Conservation (phyloP, 441 rosid species). For the Rhodomyrtus psidioides region DNA sequence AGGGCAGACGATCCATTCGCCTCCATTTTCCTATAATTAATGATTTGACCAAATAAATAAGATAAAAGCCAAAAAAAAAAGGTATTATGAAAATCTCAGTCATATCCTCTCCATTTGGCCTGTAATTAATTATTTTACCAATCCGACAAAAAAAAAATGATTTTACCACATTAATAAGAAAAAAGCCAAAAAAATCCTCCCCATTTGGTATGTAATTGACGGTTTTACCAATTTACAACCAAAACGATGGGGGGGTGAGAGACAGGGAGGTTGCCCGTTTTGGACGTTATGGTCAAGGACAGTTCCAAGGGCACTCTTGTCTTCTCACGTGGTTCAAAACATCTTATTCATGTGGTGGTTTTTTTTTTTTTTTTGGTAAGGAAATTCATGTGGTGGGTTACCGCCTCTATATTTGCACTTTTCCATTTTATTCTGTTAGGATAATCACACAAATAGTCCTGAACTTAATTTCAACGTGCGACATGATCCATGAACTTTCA, state of each 20-base stretch:
- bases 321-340: background rate
- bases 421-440: background rate
- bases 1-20: no score
- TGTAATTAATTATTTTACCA: background rate
- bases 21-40: no score
- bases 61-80: background rate
- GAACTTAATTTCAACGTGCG: no score
- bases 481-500: no score
- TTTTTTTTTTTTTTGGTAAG: no score
- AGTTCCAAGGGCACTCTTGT: background rate
- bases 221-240: background rate
- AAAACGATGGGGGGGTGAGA: background rate
- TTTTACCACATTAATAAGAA: background rate
- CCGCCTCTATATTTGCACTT: background rate
- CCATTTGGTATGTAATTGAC: background rate
- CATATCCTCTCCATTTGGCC: background rate
- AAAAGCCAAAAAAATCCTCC: background rate
- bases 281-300: background rate
- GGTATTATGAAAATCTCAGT: background rate
- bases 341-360: background rate
- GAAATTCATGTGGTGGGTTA: no score
- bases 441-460: no score
- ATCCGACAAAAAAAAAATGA: no score
- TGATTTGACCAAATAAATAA: background rate
- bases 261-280: background rate